These are phyloP conservation scores for Nigrospora sphaerica DNA, from an alignment of 2,329 filamentous ascomycete genomes.

Conservation along the genomic window DNA sequence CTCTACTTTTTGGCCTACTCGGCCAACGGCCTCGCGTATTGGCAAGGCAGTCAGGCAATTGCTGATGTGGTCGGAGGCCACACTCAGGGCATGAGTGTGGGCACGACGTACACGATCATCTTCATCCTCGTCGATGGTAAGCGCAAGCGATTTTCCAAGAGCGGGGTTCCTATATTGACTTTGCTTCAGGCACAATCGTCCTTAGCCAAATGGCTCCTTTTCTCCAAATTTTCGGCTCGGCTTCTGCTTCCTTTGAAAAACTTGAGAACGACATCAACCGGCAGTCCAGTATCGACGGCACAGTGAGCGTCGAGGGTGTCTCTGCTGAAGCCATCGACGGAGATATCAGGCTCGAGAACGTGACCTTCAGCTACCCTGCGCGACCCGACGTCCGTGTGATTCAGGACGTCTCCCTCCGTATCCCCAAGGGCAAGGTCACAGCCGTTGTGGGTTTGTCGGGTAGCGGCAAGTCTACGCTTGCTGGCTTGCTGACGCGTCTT, in stretches of 20 bases:
- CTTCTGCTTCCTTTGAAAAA: conserved; percentile 46
- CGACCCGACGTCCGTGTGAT: conserved; percentile 27
- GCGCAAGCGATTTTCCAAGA: conserved; percentile 1
- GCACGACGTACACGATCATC: conserved; percentile 55
- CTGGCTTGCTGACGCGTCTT: conserved; percentile 46
- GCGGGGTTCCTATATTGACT: conserved; percentile 19
- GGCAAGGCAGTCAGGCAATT: conserved; percentile 48
- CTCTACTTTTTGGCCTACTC: conserved; percentile 60
- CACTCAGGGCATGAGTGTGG: conserved; percentile 28
- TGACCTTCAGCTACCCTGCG: conserved; percentile 30
- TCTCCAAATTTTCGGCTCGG: conserved; percentile 50
- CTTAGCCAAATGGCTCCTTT: conserved; percentile 54
- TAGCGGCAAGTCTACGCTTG: conserved; percentile 41
- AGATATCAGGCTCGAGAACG: conserved; percentile 26
- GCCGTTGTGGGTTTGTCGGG: conserved; percentile 44
- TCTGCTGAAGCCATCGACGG: conserved; percentile 32
- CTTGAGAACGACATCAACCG: conserved; percentile 48
- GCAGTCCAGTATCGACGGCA: conserved; percentile 33
- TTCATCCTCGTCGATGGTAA: conserved; percentile 55
- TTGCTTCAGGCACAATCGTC: conserved; percentile 43
- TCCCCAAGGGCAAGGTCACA: conserved; percentile 30
- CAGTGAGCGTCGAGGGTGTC: conserved; percentile 24
- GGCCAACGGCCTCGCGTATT: conserved; percentile 59
- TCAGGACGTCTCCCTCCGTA: conserved; percentile 22
- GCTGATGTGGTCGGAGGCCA: conserved; percentile 28